Conservation (phyloP, 768 basidiomycete species). For the Chlorophyllum brunneum region DNA sequence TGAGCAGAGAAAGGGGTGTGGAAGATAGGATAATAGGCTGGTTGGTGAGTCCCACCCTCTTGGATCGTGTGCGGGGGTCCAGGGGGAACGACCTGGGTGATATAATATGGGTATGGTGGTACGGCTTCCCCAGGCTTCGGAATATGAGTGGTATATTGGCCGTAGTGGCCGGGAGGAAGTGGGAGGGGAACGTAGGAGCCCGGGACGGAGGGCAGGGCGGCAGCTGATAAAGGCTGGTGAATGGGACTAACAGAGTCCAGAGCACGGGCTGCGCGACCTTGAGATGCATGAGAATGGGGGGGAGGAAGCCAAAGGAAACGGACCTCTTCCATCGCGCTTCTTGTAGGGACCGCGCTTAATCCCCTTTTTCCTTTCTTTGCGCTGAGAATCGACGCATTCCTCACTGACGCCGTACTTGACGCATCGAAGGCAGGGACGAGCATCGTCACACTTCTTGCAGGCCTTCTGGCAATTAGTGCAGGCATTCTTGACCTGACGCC, state of each 20-base stretch:
- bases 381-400: conserved; percentile 84
- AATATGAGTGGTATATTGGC: conserved; percentile 49
- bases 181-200: conserved; percentile 49
- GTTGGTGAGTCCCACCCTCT: background rate
- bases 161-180: conserved; percentile 52
- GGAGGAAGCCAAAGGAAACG: conserved; percentile 26
- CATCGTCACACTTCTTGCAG: conserved; percentile 91
- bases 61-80: conserved; percentile 25
- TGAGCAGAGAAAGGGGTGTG: conserved; percentile 8
- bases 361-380: conserved; percentile 90
- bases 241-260: conserved; percentile 38
- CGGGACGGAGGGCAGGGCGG: conserved; percentile 37
- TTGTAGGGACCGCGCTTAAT: conserved; percentile 88
- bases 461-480: conserved; percentile 90
- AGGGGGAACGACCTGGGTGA: conserved; percentile 35
- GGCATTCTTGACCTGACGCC: conserved; percentile 87
- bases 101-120: conserved; percentile 48
- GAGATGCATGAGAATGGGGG: conserved; percentile 14
- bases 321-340: conserved; percentile 92
- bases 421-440: conserved; percentile 88
- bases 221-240: conserved; percentile 30
- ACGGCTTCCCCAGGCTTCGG: conserved; percentile 51
- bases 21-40: conserved; percentile 6
- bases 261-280: conserved; percentile 56
- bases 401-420: conserved; percentile 87